A percentile compares a stretch with the other conserved stretches of the same genome.
Evolutionary conservation across 2,329 filamentous ascomycete genomes (phyloP).

Genomic region (Colletotrichum orchidophilum): DNA sequence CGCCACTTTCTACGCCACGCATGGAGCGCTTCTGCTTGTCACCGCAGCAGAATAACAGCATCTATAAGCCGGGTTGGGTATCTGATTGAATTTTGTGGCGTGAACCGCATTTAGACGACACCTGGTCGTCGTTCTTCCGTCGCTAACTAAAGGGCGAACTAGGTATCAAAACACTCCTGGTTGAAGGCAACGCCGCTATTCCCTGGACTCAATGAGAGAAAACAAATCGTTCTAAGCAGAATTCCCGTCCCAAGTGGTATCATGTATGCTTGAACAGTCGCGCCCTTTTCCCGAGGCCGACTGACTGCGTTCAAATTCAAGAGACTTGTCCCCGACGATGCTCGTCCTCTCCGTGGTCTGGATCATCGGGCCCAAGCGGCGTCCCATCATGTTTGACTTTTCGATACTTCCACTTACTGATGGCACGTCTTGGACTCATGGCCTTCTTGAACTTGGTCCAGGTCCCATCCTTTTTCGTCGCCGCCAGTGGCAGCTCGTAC

Average conservation of each 20-base stretch:
- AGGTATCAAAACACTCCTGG: neutral
- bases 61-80: no score
- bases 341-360: neutral
- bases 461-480: constrained; percentile 9
- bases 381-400: constrained; percentile 16
- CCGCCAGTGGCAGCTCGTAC: constrained; percentile 20
- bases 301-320: neutral
- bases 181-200: neutral
- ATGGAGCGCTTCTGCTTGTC: no score
- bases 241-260: neutral
- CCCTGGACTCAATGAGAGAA: neutral
- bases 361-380: neutral
- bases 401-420: constrained; percentile 29
- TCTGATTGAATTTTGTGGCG: neutral
- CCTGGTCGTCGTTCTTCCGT: neutral
- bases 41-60: no score
- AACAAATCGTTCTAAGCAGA: neutral
- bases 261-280: neutral
- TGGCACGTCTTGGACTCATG: constrained; percentile 27
- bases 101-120: neutral
- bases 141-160: neutral
- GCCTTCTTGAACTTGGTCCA: constrained; percentile 32
- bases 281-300: neutral
- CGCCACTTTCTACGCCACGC: no score
- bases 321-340: neutral